Conservation (phyloP, 2,329 filamentous ascomycete species). For the Colletotrichum horii region DNA sequence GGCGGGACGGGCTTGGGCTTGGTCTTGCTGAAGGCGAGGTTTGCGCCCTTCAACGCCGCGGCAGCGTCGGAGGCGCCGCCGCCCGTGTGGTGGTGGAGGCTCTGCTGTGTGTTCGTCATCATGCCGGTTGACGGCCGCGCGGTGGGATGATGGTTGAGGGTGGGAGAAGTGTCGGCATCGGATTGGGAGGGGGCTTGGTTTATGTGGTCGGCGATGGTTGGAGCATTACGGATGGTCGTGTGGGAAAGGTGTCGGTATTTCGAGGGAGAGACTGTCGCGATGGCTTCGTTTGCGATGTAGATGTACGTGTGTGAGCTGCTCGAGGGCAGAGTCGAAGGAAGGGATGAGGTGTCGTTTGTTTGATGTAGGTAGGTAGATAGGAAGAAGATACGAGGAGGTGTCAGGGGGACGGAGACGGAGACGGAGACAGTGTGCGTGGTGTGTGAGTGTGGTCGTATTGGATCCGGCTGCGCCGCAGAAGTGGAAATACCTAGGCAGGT, state of each 20-base stretch:
- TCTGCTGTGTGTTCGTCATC: constrained; percentile 9
- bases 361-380: not conserved
- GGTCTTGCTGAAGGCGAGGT: constrained; percentile 55
- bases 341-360: not conserved
- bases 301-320: not conserved
- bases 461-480: not conserved
- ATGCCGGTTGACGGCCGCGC: not conserved
- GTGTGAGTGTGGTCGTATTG: not conserved
- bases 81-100: constrained; percentile 22
- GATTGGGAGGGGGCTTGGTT: not conserved
- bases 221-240: not conserved
- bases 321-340: not conserved
- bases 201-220: not conserved
- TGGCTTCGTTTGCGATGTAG: not conserved
- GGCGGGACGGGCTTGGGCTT: constrained; percentile 20
- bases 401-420: not conserved
- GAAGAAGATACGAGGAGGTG: not conserved
- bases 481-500: not conserved
- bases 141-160: not conserved
- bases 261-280: not conserved
- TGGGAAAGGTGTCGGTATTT: not conserved
- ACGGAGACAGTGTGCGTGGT: not conserved
- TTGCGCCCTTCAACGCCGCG: constrained; percentile 58
- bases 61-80: constrained; percentile 36
- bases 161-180: not conserved